Evolutionary conservation across 495 filamentous ascomycete species (phyloP), one percentile per base, ranked within the genome.

Genomic region (Xylaria longipes): DNA sequence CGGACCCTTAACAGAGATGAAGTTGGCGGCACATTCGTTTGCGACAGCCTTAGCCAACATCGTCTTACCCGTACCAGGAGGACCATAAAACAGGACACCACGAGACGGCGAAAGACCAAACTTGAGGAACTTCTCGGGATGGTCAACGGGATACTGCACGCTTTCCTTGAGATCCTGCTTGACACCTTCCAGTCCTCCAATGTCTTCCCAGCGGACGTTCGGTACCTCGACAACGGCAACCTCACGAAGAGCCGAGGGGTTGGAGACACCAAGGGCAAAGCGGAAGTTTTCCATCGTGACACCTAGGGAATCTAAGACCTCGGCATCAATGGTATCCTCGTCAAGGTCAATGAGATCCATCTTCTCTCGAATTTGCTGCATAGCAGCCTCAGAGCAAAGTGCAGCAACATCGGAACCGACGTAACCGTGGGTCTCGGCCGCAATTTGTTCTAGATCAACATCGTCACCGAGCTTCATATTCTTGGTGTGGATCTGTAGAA

Each of bases 201-300:
- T 98, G 78, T 99, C 96, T 82, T 99, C 97, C 96, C 96, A 99
- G 82, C 96, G 94, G 72, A 97, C 94, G 82, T 98, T 99, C 82
- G 96, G 96, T 73, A 98, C 96, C 84, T 99, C 96, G 83, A 99
- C 96, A 74, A 99, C 96, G 33, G 97, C 96, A 78, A 98, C 97
- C 83, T 99, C 96, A 84, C 96, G 96, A 57, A 99, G 94, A 72
- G 96, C 96, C 75, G 97, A 98, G 74, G 96, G 96, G 88, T 98
- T 99, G 83, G 94, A 97, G 74, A 97, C 94, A 80, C 96, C 96
- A 65, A 99, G 91, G 66, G 96, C 95, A 75, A 97, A 98, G 72
- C 95, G 92, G 93, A 99, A 99, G 89, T 99, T 98, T 80, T 99
- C 96, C 93, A 98, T 98, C 70, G 96, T 99, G 65, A 99, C 96